Evolutionary conservation across 2,329 filamentous ascomycete genomes (phyloP), one percentile per base, ranked within the genome.

Genomic region (Neobulgaria alba): DNA sequence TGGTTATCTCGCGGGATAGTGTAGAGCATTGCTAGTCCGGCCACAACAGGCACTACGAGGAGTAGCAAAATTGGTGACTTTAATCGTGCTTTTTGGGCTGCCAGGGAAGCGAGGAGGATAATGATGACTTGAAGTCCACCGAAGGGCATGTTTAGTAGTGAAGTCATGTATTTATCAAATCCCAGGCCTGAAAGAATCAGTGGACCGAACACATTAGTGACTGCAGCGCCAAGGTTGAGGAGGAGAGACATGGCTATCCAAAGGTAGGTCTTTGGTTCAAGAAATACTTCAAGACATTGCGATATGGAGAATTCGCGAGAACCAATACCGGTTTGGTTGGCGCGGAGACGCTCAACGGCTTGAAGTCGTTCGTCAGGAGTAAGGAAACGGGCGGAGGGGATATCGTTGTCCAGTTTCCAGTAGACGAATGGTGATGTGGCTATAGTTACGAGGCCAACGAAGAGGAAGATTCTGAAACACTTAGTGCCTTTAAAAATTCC

Each of bases 251-350:
- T 74, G 18, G 57, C 68, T 36, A 81, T 63, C 65, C 76, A 83
- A 3, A 83, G 65, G 53, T 75, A 73, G 0, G 67, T 71, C 57
- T 75, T 73, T 12, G 65, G 62, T 40, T 75, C 72, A 0, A 67
- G 42, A 3, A 66, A 50, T 0, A 63, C 58, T 44, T 76, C 70
- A 12, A 72, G 66, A 1, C 82, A 65, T 47, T 92, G 85, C 16
- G 73, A 69, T 63, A 71, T 67, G 48, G 82, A 82, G 61, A 81
- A 84, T 46, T 82, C 71, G 48, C 78, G 77, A 46, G 77, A 82
- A 1, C 79, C 81, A 12, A 84, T 79, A 0, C 85, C 85, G 45
- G 85, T 85, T 57, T 86, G 77, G 52, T 90, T 90, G 16, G 77
- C 69, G 0, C 83, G 70, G 4, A 90, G 75, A 0, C 85, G 71